phyloP scores from a whole-genome alignment of 2,329 filamentous ascomycete genomes.

The Aspergillus phoenicis region DNA sequence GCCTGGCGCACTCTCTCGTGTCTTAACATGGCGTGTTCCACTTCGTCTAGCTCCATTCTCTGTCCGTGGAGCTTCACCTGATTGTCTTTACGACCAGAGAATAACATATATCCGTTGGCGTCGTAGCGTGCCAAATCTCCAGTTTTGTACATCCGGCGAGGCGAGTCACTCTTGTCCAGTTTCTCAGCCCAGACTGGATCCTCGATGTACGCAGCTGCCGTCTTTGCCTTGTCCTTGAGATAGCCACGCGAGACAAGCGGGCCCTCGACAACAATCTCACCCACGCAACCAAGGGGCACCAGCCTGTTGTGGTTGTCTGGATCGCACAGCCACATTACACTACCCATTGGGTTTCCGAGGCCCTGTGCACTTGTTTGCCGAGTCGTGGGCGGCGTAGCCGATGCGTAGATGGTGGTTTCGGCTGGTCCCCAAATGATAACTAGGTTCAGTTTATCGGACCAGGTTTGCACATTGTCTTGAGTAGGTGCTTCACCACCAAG shows the following conservation, averaged over 20 bases:
- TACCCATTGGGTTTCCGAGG: constrained; percentile 8
- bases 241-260: neutral
- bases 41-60: constrained; percentile 9
- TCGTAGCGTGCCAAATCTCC: constrained; percentile 7
- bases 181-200: neutral
- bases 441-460: neutral
- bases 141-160: constrained; percentile 5
- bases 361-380: neutral
- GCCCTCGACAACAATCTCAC: constrained; percentile 8
- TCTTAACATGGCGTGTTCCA: constrained; percentile 2
- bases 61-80: constrained; percentile 13
- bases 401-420: constrained; percentile 9
- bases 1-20: neutral
- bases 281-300: constrained; percentile 4
- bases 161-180: neutral
- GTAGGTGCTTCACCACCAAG: neutral
- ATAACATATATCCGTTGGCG: neutral
- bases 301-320: constrained; percentile 5
- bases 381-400: neutral
- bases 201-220: neutral
- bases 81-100: constrained; percentile 7
- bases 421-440: constrained; percentile 6
- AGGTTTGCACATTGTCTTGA: neutral
- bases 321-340: constrained; percentile 7
- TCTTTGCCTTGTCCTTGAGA: neutral